These are phyloP conservation scores for Trichoderma sp. DNA, from an alignment of 2,329 filamentous ascomycete genomes.

Conservation along the genomic window DNA sequence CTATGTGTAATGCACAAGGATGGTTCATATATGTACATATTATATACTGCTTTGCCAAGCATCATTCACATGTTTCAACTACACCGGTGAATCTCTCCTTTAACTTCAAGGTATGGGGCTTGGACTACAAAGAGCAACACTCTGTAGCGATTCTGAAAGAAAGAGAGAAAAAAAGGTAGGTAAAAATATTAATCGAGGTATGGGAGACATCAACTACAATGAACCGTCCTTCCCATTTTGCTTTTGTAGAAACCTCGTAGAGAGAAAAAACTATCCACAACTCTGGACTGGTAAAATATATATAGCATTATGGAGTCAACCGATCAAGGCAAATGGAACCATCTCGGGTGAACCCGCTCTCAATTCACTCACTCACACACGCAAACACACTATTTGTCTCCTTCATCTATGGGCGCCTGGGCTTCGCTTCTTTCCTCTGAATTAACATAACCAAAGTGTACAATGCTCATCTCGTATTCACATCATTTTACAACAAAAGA, in stretches of 20 bases:
- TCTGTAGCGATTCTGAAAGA: not conserved
- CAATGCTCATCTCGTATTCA: slow-evolving; percentile 15
- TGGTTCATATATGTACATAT: no score
- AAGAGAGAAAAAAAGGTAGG: not conserved
- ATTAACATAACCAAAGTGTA: slow-evolving; percentile 6
- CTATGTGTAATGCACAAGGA: not conserved
- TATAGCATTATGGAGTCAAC: slow-evolving; percentile 11
- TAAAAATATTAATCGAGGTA: slow-evolving; percentile 6
- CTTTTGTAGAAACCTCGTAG: not conserved
- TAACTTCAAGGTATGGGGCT: not conserved
- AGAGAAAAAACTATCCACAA: slow-evolving; percentile 9
- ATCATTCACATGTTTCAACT: not conserved
- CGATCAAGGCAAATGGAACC: not conserved
- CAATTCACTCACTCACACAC: not conserved
- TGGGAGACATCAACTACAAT: not conserved
- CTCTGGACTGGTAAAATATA: slow-evolving; percentile 2
- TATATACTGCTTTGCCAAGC: no score
- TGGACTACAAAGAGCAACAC: not conserved
- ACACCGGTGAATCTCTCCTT: not conserved
- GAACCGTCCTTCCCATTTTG: not conserved
- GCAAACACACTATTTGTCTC: not conserved
- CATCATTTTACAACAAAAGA: slow-evolving; percentile 23
- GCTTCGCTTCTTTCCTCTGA: not conserved
- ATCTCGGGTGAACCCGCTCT: not conserved
- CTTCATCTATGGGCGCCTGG: slow-evolving; percentile 6